Conservation (phyloP, 169 alveolate species). For the Plasmodium coatneyi region DNA sequence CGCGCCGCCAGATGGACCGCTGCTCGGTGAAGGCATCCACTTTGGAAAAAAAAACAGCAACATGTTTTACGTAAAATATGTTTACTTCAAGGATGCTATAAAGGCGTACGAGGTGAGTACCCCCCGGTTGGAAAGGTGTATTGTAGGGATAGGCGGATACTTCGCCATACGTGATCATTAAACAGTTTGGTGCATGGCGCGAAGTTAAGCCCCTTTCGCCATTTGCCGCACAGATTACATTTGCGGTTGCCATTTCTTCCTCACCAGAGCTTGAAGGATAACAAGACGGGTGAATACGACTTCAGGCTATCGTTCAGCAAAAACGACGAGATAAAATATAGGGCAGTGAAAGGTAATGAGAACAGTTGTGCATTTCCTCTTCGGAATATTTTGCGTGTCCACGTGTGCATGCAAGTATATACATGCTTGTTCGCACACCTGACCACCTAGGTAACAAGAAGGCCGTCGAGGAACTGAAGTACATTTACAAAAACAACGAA, state of each 20-base stretch:
- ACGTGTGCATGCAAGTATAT: background rate
- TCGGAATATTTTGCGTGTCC: background rate
- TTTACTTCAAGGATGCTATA: slow-evolving; percentile 58
- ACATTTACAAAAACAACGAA: slow-evolving; percentile 53
- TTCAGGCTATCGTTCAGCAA: slow-evolving; percentile 34
- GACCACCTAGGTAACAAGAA: slow-evolving; percentile 18
- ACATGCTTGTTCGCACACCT: background rate
- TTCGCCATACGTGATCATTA: background rate
- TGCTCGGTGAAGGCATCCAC: slow-evolving; percentile 54
- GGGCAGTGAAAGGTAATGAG: slow-evolving; percentile 54
- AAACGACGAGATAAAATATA: slow-evolving; percentile 55
- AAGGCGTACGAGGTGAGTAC: slow-evolving; percentile 57
- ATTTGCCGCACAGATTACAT: background rate
- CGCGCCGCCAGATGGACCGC: slow-evolving; percentile 41
- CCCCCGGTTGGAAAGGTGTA: background rate
- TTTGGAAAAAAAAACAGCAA: slow-evolving; percentile 62
- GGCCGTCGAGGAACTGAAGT: slow-evolving; percentile 37
- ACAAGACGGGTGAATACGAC: slow-evolving; percentile 3
- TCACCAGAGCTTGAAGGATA: slow-evolving; percentile 32
- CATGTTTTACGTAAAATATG: slow-evolving; percentile 34
- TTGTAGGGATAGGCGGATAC: background rate
- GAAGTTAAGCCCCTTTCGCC: background rate
- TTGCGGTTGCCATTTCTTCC: background rate
- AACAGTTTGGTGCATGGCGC: background rate
- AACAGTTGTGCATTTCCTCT: background rate